Base-by-base conservation (phyloP, 2,329 filamentous ascomycete genomes). In the Aspergillus sp. region DNA sequence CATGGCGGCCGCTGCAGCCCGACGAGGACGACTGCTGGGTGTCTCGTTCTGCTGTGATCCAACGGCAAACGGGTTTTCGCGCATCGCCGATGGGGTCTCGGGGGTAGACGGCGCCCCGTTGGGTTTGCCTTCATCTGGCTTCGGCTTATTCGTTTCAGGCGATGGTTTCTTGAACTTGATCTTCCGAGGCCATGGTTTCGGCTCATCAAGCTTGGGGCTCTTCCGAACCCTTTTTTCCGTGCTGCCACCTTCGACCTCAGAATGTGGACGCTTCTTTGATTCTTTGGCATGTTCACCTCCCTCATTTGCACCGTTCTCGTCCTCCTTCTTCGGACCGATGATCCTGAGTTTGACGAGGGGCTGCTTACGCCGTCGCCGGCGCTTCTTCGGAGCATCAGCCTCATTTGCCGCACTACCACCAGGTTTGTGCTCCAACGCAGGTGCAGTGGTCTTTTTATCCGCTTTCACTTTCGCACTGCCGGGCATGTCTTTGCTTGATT, bases 21-120 rank as follows among this genome's bases (percentile, higher is more conserved):
- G 59, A 36, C 60, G 61, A 4, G 62, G 62, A 19, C 62, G 60
- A 16, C 60, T 57, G 8, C 55, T 52, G 3, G 60, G 56, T 1
- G 57, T 59, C 22, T 48, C 49, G 10, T 35, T 45, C 20, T 44
- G 32, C 14, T 16, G 24, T 4, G 47, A 38, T 8, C 56, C 51
- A 2, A 49, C 19, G 6, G 50, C 13, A 17, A 43, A 22, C 10
- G 40, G 40, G 16, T 17, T 11, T 6, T 19, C 11, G 19, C 16
- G 40, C 3, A 3, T 13, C 16, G 11, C 19, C 14, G 40, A 19
- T 36, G 3, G 52, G 40, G 13, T 38, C 38, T 35, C 33, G 9
- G 49, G 22, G 40, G 53, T 47, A 13, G 45, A 45, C 22, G 44
- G 40, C 16, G 20, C 36, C 9, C 19, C 26, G 8, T 43, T 22